phyloP scores from a whole-genome alignment of 768 basidiomycete species.

The Mycena vulgaris region DNA sequence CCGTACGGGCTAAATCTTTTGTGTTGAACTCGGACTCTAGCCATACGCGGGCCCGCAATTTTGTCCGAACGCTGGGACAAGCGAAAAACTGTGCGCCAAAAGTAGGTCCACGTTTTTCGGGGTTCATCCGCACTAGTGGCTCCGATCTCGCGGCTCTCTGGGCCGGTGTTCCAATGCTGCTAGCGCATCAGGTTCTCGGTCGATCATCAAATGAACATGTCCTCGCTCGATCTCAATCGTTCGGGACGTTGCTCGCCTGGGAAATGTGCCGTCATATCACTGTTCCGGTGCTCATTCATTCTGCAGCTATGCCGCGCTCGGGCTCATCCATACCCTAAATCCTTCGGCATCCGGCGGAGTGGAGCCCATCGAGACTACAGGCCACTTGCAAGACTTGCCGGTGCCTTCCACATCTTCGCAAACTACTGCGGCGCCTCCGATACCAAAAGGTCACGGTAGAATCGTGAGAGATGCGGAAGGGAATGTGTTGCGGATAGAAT shows the following conservation, averaged over 20 bases:
- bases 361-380: constrained; percentile 58
- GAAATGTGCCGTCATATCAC: constrained; percentile 28
- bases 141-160: constrained; percentile 19
- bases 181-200: constrained; percentile 39
- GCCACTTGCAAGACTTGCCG: constrained; percentile 34
- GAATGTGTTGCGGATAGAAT: constrained; percentile 78
- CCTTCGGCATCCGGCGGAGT: constrained; percentile 79
- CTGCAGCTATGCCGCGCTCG: constrained; percentile 81
- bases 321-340: constrained; percentile 78
- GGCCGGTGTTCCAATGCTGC: constrained; percentile 31
- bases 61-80: constrained; percentile 92
- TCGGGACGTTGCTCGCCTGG: constrained; percentile 33
- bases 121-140: background rate
- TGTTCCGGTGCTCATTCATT: constrained; percentile 24
- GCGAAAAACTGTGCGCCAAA: constrained; percentile 90
- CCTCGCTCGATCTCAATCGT: constrained; percentile 35
- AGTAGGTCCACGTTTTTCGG: constrained; percentile 67
- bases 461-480: constrained; percentile 88
- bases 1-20: constrained; percentile 24
- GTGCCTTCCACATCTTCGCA: constrained; percentile 30
- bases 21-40: constrained; percentile 54
- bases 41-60: constrained; percentile 85
- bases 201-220: constrained; percentile 36
- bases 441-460: constrained; percentile 81
- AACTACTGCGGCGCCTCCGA: constrained; percentile 42